A percentile compares a stretch with the other conserved stretches of the same genome.
These are phyloP conservation scores for Arabis hirsuta DNA, from an alignment of 345 rosid genomes.

Conservation along the genomic window DNA sequence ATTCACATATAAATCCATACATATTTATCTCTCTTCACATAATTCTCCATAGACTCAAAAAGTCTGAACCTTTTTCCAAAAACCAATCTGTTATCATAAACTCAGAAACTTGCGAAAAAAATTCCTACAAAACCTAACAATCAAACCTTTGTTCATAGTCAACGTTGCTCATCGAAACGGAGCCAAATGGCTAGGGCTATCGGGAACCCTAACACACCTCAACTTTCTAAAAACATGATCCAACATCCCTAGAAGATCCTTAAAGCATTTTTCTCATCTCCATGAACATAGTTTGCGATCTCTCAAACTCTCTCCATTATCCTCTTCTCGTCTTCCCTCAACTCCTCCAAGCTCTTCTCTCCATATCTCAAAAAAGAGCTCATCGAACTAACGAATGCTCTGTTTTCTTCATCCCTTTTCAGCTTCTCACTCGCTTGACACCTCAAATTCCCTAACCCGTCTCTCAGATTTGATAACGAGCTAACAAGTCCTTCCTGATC, in stretches of 20 bases:
- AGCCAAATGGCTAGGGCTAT: too few relatives aligned
- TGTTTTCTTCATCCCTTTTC: conserved; percentile 51
- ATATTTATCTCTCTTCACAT: conserved; percentile 1
- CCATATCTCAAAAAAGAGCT: conserved; percentile 59
- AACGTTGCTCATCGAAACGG: too few relatives aligned
- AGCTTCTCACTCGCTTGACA: conserved; percentile 52
- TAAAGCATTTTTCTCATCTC: conserved; percentile 76
- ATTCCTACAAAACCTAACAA: too few relatives aligned
- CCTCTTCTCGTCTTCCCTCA: conserved; percentile 72
- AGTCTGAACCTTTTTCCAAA: too few relatives aligned
- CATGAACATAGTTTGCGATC: conserved; percentile 92
- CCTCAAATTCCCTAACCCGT: conserved; percentile 60
- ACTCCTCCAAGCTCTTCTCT: conserved; percentile 60
- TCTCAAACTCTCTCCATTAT: conserved; percentile 73
- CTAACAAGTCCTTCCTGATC: conserved; percentile 86
- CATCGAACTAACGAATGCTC: conserved; percentile 63
- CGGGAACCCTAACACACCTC: too few relatives aligned
- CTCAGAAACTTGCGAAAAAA: too few relatives aligned
- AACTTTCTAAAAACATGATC: too few relatives aligned
- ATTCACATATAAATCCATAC: too few relatives aligned
- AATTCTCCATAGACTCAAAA: conserved; percentile 1
- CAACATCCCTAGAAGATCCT: conserved; percentile 19
- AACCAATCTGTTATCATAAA: too few relatives aligned
- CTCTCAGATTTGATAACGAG: conserved; percentile 77
- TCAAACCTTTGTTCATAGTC: too few relatives aligned